These are phyloP conservation scores for Ambrosiella cleistominuta DNA, from an alignment of 2,329 filamentous ascomycete genomes.

Conservation along the genomic window DNA sequence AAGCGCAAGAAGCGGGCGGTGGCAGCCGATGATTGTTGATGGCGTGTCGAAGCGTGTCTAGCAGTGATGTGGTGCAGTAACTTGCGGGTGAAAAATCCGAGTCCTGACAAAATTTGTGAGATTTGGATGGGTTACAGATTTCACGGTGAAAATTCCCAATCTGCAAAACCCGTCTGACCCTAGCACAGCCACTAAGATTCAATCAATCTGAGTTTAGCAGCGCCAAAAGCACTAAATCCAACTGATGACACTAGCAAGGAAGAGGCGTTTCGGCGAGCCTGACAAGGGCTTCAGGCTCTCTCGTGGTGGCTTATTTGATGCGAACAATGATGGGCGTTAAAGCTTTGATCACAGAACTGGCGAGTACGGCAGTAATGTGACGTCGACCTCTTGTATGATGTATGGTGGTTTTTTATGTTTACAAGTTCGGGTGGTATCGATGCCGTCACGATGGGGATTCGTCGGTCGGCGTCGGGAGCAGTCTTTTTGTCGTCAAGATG, in stretches of 20 bases:
- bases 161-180: too few species aligned
- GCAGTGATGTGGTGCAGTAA: neutral
- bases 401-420: neutral
- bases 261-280: neutral
- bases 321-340: neutral
- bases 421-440: neutral
- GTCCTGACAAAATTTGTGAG: conserved; percentile 3
- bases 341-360: neutral
- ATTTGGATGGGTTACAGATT: conserved; percentile 7
- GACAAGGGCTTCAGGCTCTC: neutral
- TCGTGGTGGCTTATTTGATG: neutral
- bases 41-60: conserved; percentile 9
- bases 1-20: neutral
- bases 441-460: neutral
- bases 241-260: neutral
- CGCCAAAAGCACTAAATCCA: neutral
- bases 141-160: neutral
- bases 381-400: too few species aligned
- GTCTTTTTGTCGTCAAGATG: neutral
- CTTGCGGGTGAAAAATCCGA: neutral
- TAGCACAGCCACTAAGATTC: neutral
- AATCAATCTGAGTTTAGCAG: neutral
- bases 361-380: neutral
- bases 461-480: neutral
- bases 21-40: neutral